Evolutionary conservation across 2,329 filamentous ascomycete species (phyloP).

Genomic region (Sporothrix globosa): DNA sequence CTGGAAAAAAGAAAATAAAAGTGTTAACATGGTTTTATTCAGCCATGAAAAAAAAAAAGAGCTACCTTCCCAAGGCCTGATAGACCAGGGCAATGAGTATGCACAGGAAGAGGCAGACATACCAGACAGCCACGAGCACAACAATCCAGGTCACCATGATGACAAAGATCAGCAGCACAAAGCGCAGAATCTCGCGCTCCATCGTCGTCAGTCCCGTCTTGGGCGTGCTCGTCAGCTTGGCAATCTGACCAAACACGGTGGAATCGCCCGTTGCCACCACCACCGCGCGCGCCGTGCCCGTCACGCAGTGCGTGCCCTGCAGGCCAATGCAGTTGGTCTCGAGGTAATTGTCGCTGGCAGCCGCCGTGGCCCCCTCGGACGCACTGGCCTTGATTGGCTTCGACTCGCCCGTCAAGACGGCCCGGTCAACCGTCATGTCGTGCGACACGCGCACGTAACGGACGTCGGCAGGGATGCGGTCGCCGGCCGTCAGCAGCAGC

Average conservation of each 20-base stretch:
- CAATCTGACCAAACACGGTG: slow-evolving; percentile 77
- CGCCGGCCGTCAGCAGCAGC: slow-evolving; percentile 68
- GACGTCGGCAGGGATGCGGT: slow-evolving; percentile 74
- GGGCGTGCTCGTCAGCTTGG: slow-evolving; percentile 70
- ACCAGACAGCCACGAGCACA: slow-evolving; percentile 69
- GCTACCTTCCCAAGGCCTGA: not conserved
- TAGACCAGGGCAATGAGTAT: slow-evolving; percentile 35
- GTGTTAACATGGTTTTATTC: not conserved
- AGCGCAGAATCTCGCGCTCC: slow-evolving; percentile 72
- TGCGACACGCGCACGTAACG: slow-evolving; percentile 59
- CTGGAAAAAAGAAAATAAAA: slow-evolving; percentile 45
- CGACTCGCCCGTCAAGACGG: slow-evolving; percentile 74
- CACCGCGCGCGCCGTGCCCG: slow-evolving; percentile 67
- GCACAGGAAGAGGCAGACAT: slow-evolving; percentile 41
- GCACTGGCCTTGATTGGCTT: slow-evolving; percentile 63
- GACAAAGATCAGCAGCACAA: slow-evolving; percentile 69
- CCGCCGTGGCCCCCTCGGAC: slow-evolving; percentile 48
- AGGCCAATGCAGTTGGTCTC: slow-evolving; percentile 76
- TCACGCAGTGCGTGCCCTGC: slow-evolving; percentile 77
- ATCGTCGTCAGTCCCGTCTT: slow-evolving; percentile 70
- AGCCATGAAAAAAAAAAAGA: too few relatives aligned
- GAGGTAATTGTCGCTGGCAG: slow-evolving; percentile 61
- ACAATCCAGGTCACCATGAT: slow-evolving; percentile 69
- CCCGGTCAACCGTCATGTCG: slow-evolving; percentile 72
- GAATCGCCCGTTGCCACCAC: slow-evolving; percentile 72